Base-by-base conservation (phyloP, 108 stramenopile species). In the Cylindrotheca fusiformis region DNA sequence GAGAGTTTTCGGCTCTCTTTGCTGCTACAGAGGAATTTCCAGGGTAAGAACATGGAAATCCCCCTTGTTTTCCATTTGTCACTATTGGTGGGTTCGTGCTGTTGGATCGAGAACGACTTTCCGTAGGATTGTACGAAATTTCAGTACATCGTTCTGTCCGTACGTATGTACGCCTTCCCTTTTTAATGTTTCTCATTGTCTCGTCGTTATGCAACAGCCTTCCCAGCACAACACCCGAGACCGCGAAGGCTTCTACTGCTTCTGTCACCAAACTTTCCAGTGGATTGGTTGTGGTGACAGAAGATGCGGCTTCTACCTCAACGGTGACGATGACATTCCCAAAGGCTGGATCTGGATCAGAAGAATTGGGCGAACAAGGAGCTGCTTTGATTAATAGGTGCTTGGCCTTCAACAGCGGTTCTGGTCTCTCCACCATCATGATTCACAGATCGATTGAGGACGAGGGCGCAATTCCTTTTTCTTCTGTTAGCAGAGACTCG, bases 281-380 rank as follows among this genome's bases (percentile, higher is more conserved):
- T 58, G 91, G 91, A 10, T 74, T 93, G 32, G 79, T 81, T 5
- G 81, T 93, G 46, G 84, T 86, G 27, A 82, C 91, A 28, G 91
- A 93, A 64, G 72, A 77, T 75, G 83, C 88, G 21, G 74, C 84
- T 33, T 58, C 86, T 4, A 84, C 86, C 20, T 80, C 80, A 56
- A 93, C 91, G 32, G 81, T 93, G 31, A 73, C 86, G 48, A 85
- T 93, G 56, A 93, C 91, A 22, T 93, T 71, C 72, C 91, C 91
- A 48, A 85, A 81, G 62, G 91, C 84, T 14, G 91, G 91, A 46
- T 93, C 91, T 50, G 81, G 78, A 54, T 75, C 75, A 28, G 91
- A 93, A 47, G 55, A 30, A 12, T 54, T 81, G 22, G 63, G 78
- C 58, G 88, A 87, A 50, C 63, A 72, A 28, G 91, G 91, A 41